A percentile compares a stretch with the other conserved stretches of the same genome.
Evolutionary conservation across 768 basidiomycete species (phyloP).

Genomic region (Naganishia antarctica): DNA sequence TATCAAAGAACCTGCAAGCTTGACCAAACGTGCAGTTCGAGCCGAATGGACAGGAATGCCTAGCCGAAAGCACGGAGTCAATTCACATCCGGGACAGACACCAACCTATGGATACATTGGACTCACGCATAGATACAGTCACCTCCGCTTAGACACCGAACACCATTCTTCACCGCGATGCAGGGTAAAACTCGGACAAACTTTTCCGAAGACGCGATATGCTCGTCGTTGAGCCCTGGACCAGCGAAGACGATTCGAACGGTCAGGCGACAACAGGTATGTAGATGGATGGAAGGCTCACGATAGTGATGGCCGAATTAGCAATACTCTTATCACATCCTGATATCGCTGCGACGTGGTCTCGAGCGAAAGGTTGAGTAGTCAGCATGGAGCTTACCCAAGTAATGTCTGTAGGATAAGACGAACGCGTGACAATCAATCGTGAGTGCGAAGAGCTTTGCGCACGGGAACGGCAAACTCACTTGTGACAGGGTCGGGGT

Average conservation of each 20-base stretch:
- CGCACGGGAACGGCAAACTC: too few relatives aligned
- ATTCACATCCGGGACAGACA: background rate
- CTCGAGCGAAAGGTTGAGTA: background rate
- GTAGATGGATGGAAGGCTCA: too few relatives aligned
- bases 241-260: background rate
- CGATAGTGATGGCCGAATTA: background rate
- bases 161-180: conserved; percentile 1
- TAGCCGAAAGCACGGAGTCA: too few relatives aligned
- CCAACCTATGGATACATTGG: background rate
- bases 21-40: conserved; percentile 5
- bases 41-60: conserved; percentile 1
- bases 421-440: too few relatives aligned
- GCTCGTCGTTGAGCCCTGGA: background rate
- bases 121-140: conserved; percentile 15
- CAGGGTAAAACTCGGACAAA: background rate
- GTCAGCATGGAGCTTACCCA: background rate
- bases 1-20: background rate
- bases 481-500: conserved; percentile 2
- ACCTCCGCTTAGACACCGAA: background rate
- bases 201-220: background rate
- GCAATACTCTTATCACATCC: background rate
- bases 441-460: too few relatives aligned
- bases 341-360: background rate
- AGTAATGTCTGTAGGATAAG: too few relatives aligned
- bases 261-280: too few relatives aligned